Conservation (phyloP, 345 rosid species). For the Syzygium grande region DNA sequence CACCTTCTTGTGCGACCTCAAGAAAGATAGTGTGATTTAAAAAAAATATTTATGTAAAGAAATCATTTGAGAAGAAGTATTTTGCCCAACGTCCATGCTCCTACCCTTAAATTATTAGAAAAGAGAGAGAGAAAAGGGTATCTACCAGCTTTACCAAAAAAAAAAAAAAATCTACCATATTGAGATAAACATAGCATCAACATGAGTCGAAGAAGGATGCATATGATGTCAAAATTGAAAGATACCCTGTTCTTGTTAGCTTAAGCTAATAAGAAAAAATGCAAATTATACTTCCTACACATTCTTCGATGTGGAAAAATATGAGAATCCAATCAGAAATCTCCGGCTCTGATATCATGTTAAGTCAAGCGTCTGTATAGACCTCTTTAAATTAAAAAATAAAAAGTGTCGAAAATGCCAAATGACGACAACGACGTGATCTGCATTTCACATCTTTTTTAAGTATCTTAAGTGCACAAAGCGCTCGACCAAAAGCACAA, state of each 20-base stretch:
- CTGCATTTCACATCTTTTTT: neutral
- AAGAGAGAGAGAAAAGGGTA: neutral
- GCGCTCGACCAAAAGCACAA: neutral
- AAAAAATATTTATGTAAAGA: neutral
- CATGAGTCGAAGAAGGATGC: rapidly evolving
- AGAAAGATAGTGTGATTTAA: neutral
- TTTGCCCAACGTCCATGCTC: neutral
- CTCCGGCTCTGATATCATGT: neutral
- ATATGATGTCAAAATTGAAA: rapidly evolving
- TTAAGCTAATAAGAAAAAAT: neutral
- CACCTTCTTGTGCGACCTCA: neutral
- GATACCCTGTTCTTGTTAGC: neutral
- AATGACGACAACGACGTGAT: neutral
- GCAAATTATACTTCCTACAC: neutral
- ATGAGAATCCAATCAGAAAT: neutral
- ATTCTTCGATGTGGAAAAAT: neutral
- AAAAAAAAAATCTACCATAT: too few species aligned
- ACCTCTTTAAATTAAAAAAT: neutral
- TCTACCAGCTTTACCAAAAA: too few species aligned
- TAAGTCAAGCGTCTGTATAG: neutral
- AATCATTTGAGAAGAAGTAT: neutral
- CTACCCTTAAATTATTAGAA: neutral
- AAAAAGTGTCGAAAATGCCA: neutral
- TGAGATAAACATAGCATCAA: neutral
- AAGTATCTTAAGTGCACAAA: neutral